Conservation (phyloP, 2,329 filamentous ascomycete species). For the Nectriaceae sp. region DNA sequence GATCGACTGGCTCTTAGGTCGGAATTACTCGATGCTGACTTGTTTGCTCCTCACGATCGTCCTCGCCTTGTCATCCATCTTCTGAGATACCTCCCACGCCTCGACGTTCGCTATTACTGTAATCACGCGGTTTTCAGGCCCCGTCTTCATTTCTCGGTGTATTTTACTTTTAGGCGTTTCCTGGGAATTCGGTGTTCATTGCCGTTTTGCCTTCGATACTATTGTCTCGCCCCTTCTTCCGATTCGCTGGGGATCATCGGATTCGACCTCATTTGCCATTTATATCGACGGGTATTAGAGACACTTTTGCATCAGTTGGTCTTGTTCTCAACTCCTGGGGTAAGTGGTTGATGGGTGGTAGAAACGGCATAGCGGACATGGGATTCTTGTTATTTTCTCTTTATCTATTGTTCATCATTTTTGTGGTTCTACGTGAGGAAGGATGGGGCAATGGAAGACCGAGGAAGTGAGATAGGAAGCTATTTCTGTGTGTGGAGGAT, state of each 20-base stretch:
- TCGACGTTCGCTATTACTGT: neutral
- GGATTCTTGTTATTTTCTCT: no score
- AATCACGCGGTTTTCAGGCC: constrained; percentile 10
- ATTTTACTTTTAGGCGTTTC: neutral
- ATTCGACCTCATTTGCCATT: constrained; percentile 1
- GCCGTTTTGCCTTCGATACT: constrained; percentile 4
- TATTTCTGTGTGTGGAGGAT: no score
- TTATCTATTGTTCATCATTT: no score
- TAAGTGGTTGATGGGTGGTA: neutral
- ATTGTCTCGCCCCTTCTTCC: constrained; percentile 2
- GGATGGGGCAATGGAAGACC: no score
- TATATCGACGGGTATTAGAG: no score
- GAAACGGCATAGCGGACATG: neutral
- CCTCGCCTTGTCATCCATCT: no score
- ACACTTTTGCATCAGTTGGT: constrained; percentile 1
- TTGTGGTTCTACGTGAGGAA: no score
- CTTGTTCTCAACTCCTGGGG: constrained; percentile 1
- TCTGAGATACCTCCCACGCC: neutral
- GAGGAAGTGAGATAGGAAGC: no score
- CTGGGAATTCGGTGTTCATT: neutral
- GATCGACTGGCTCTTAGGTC: neutral
- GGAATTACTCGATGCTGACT: no score
- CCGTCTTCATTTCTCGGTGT: neutral
- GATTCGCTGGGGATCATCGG: neutral
- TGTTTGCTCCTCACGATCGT: no score